phyloP scores from a whole-genome alignment of 208 protist species.

The Trypanosoma congolense region DNA sequence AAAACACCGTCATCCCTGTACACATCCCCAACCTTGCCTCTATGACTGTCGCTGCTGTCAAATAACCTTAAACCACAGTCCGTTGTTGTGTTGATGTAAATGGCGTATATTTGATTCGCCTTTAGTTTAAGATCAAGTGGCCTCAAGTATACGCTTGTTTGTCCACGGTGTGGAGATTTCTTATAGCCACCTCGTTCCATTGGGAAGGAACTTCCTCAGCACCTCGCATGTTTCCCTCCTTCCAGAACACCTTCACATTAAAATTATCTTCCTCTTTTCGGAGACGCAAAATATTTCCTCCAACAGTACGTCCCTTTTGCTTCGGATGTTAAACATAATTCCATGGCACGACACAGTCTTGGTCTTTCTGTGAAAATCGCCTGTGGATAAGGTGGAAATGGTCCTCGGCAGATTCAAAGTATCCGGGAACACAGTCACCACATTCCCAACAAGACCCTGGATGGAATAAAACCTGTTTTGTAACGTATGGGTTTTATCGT shows the following conservation, averaged over 20 bases:
- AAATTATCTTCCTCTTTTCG: slow-evolving; percentile 69
- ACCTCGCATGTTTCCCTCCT: slow-evolving; percentile 81
- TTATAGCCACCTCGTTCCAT: slow-evolving; percentile 66
- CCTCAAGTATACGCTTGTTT: slow-evolving; percentile 71
- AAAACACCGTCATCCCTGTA: slow-evolving; percentile 83
- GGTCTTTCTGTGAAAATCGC: slow-evolving; percentile 58
- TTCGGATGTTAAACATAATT: slow-evolving; percentile 89
- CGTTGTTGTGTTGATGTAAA: slow-evolving; percentile 86
- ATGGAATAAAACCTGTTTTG: slow-evolving; percentile 16
- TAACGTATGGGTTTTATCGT: slow-evolving; percentile 4
- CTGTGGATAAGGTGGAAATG: slow-evolving; percentile 66
- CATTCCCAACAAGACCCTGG: slow-evolving; percentile 14
- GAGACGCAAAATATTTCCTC: slow-evolving; percentile 86
- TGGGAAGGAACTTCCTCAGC: slow-evolving; percentile 49
- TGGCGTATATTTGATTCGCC: slow-evolving; percentile 70
- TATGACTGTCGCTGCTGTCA: slow-evolving; percentile 78
- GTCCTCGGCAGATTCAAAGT: slow-evolving; percentile 20
- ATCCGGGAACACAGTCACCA: slow-evolving; percentile 8
- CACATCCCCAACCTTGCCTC: slow-evolving; percentile 72
- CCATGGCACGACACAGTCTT: slow-evolving; percentile 87
- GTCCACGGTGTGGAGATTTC: slow-evolving; percentile 65
- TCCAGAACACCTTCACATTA: slow-evolving; percentile 84
- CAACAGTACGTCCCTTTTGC: slow-evolving; percentile 76
- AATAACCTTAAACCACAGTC: slow-evolving; percentile 86
- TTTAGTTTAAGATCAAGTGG: slow-evolving; percentile 63